Evolutionary conservation across 192 early-diverging fungal genomes (phyloP).

Genomic region (Rhizophlyctis rosea): DNA sequence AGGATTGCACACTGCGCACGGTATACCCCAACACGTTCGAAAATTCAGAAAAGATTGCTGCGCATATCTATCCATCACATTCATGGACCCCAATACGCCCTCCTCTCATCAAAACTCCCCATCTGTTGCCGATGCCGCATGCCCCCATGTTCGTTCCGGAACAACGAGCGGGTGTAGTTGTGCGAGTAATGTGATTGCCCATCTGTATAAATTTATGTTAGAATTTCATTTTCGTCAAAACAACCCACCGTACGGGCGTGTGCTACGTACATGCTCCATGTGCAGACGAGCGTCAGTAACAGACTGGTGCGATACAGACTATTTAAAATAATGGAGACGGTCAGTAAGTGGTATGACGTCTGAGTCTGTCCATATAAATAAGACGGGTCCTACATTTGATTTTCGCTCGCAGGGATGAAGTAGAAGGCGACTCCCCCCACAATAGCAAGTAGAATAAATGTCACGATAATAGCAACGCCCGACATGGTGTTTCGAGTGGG

Average conservation of each 20-base stretch:
- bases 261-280: slow-evolving; percentile 60
- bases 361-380: neutral
- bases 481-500: no score
- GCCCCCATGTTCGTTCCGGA: slow-evolving; percentile 53
- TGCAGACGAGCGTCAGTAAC: slow-evolving; percentile 54
- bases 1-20: no score
- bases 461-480: slow-evolving; percentile 43
- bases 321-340: slow-evolving; percentile 22
- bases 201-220: slow-evolving; percentile 51
- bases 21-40: no score
- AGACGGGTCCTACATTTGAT: slow-evolving; percentile 52
- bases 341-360: neutral
- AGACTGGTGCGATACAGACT: slow-evolving; percentile 54
- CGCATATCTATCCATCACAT: no score
- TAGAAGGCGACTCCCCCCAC: slow-evolving; percentile 46
- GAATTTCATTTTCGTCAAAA: neutral
- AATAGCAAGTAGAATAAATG: slow-evolving; percentile 47
- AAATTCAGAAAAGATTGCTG: no score
- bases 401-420: slow-evolving; percentile 52
- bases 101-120: no score
- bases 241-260: neutral
- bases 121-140: no score
- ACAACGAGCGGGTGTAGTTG: slow-evolving; percentile 80
- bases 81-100: no score
- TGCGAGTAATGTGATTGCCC: slow-evolving; percentile 85